Conservation (phyloP, 2,329 filamentous ascomycete species). For the Cryphonectria radicalis region DNA sequence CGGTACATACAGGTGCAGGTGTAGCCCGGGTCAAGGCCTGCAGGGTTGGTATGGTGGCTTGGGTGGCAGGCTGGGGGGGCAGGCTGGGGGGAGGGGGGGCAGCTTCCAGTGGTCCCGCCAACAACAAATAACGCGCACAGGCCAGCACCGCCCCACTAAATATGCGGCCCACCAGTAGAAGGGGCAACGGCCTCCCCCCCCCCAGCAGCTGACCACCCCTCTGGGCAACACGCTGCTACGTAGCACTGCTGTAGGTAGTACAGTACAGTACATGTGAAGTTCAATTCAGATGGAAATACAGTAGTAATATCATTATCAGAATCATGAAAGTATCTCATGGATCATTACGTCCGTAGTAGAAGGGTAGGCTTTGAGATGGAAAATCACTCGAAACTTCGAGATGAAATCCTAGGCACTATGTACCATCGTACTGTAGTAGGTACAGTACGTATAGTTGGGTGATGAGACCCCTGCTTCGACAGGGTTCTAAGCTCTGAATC, state of each 20-base stretch:
- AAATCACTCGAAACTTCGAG: no score
- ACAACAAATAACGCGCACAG: slow-evolving; percentile 38
- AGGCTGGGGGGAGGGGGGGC: neutral
- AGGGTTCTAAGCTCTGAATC: neutral
- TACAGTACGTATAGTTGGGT: neutral
- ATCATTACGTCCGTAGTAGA: no score
- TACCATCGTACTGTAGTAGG: no score
- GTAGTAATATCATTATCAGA: no score
- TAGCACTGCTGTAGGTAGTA: no score
- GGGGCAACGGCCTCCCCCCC: slow-evolving; percentile 22
- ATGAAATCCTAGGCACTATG: no score
- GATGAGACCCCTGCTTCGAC: neutral
- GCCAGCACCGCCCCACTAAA: slow-evolving; percentile 29
- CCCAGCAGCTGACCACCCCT: slow-evolving; percentile 8
- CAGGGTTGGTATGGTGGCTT: neutral
- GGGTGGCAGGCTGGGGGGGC: neutral
- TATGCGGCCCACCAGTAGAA: slow-evolving; percentile 25
- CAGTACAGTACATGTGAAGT: no score
- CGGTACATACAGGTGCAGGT: slow-evolving; percentile 15
- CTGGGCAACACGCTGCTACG: slow-evolving; percentile 5
- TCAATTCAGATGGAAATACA: no score
- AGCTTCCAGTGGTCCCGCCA: slow-evolving; percentile 33
- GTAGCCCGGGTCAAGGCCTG: neutral
- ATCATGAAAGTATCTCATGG: no score
- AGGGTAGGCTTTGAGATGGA: no score